Evolutionary conservation across 306 rosid species (phyloP), one percentile per base, ranked within the genome.

Genomic region (Ochetophila trinervis): DNA sequence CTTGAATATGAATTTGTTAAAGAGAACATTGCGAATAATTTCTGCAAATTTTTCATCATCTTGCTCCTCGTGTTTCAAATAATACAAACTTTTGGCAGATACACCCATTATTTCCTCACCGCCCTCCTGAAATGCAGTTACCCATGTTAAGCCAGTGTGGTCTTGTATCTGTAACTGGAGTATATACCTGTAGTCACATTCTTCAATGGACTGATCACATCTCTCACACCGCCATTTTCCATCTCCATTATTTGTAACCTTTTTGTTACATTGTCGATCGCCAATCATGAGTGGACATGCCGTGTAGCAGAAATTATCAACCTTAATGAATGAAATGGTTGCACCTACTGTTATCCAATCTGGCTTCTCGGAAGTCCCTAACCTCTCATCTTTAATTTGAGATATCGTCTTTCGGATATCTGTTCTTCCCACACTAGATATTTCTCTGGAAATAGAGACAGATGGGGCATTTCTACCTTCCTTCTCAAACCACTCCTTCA

Each of bases 341-440:
- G 90, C 99, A 83, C 80, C 54, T 52, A 93, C 78, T 22, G 90
- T 83, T 65, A 93, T 83, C 96, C 97, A 93, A 83, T 90, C 97
- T 69, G 96, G 94, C 81, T 93, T 93, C 67, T 90, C 99, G 0
- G 87, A 87, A 56, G 96, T 90, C 70, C 99, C 96, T 50, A 93
- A 66, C 77, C 76, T 88, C 87, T 93, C 97, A 67, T 90, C 99
- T 77, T 88, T 93, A 60, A 93, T 93, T 69, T 87, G 96, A 57
- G 87, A 79, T 53, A 93, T 18, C 32, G 86, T 83, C 86, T 93
- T 88, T 49, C 90, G 75, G 60, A 57, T 64, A 52, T 88, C 91
- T 18, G 71, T 53, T 78, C 80, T 83, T 20, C 84, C 86, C 32
- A 71, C 32, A 72, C 58, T 70, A 9, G 70, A 72, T 7, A 62